These are phyloP conservation scores for Verticillium dahliae DNA, from an alignment of 2,329 filamentous ascomycete genomes.

Conservation along the genomic window DNA sequence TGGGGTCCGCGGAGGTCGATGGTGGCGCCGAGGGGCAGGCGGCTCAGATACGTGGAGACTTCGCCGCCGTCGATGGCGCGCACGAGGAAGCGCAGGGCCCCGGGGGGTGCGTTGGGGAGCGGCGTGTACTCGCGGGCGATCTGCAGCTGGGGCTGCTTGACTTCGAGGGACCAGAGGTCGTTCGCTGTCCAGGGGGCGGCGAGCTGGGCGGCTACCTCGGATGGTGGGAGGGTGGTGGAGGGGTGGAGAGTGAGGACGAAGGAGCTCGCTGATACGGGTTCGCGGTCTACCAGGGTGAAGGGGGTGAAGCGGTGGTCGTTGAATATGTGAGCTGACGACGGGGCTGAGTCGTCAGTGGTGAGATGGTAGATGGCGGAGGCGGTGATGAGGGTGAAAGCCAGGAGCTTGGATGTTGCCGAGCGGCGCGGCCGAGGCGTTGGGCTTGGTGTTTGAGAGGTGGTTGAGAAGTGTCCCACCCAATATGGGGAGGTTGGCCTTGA, in stretches of 20 bases:
- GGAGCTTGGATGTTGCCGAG: slow-evolving; percentile 10
- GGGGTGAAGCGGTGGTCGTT: slow-evolving; percentile 56
- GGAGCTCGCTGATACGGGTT: slow-evolving; percentile 58
- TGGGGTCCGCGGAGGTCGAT: slow-evolving; percentile 77
- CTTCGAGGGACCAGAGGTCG: slow-evolving; percentile 81
- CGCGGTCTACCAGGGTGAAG: slow-evolving; percentile 57
- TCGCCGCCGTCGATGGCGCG: slow-evolving; percentile 75
- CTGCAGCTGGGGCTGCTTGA: slow-evolving; percentile 91
- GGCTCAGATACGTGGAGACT: slow-evolving; percentile 74
- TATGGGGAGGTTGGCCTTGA: background rate
- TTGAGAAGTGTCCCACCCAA: background rate
- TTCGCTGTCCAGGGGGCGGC: slow-evolving; percentile 24
- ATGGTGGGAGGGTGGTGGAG: slow-evolving; percentile 12
- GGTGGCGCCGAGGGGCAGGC: slow-evolving; percentile 52
- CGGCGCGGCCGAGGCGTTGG: background rate
- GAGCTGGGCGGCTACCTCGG: background rate
- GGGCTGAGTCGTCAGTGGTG: slow-evolving; percentile 11
- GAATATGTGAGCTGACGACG: slow-evolving; percentile 24
- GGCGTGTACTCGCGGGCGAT: slow-evolving; percentile 91
- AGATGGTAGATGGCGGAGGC: slow-evolving; percentile 6
- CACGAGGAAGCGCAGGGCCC: slow-evolving; percentile 62
- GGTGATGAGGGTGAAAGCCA: slow-evolving; percentile 5
- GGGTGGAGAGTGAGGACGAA: slow-evolving; percentile 62
- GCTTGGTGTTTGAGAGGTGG: background rate
- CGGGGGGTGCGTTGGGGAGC: slow-evolving; percentile 49